Conservation (phyloP, 495 filamentous ascomycete genomes). For the Aspergillus bridgeri region DNA sequence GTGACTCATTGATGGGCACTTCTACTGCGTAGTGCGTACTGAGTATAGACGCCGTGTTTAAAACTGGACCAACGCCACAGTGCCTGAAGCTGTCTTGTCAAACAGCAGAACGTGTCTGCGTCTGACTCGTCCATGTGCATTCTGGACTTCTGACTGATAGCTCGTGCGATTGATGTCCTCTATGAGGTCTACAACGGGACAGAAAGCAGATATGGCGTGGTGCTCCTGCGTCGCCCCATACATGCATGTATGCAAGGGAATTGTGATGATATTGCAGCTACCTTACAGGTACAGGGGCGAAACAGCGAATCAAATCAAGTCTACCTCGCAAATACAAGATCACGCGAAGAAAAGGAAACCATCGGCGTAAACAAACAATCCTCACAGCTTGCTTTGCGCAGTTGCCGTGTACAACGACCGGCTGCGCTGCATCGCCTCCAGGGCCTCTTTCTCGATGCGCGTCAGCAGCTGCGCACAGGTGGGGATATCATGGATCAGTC, state of each 20-base stretch:
- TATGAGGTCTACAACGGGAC: no score
- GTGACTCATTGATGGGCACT: not conserved
- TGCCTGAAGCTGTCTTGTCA: not conserved
- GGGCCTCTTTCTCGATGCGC: conserved; percentile 64
- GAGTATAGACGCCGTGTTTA: not conserved
- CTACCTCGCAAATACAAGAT: not conserved
- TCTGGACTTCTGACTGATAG: not conserved
- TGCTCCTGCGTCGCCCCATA: not conserved
- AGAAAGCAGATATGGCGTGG: no score
- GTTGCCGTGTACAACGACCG: conserved; percentile 35
- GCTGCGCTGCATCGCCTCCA: conserved; percentile 44
- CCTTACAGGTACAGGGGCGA: not conserved
- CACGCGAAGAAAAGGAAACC: no score
- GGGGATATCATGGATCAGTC: conserved; percentile 66
- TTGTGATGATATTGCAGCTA: not conserved
- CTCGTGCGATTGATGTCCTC: not conserved
- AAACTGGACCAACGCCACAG: not conserved
- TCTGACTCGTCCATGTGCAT: not conserved
- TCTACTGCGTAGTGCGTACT: no score
- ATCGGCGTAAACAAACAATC: conserved; percentile 9
- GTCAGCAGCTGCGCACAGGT: conserved; percentile 56
- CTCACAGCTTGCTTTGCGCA: conserved; percentile 39
- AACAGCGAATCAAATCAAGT: not conserved
- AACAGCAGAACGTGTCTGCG: not conserved
- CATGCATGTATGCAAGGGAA: not conserved